These are phyloP conservation scores for Ailanthus altissimus DNA, from an alignment of 345 rosid species.

Conservation along the genomic window DNA sequence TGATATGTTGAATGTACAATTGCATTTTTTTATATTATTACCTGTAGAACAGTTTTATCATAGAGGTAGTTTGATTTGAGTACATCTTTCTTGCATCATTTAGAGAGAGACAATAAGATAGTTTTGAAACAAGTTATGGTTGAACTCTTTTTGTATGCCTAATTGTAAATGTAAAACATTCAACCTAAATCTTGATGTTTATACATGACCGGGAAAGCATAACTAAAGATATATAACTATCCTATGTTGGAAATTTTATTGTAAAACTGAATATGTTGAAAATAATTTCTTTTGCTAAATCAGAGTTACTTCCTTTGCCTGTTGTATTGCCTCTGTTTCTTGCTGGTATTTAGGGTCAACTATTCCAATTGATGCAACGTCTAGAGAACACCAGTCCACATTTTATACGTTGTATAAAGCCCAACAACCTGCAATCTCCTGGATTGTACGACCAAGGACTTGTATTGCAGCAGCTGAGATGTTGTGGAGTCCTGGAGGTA, in stretches of 20 bases:
- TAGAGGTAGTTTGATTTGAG: background rate
- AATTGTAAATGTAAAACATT: background rate
- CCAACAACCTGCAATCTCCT: constrained; percentile 89
- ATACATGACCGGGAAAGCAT: background rate
- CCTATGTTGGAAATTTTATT: background rate
- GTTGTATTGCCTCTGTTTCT: constrained; percentile 15
- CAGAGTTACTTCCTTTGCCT: constrained; percentile 17
- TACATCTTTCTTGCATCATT: background rate
- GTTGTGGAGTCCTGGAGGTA: constrained; percentile 98
- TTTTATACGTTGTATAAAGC: constrained; percentile 97
- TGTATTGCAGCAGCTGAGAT: constrained; percentile 90
- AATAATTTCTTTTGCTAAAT: constrained; percentile 1
- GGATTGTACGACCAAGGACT: constrained; percentile 88
- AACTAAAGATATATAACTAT: background rate
- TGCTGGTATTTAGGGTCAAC: constrained; percentile 64
- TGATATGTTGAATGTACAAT: background rate
- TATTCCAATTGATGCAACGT: constrained; percentile 95
- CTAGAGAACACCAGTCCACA: constrained; percentile 93
- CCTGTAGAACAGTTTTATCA: background rate
- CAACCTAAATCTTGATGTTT: background rate
- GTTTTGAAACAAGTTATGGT: background rate
- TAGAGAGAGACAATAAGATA: background rate
- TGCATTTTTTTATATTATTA: background rate
- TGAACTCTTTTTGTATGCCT: background rate
- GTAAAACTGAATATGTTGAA: constrained; percentile 4